phyloP scores from a whole-genome alignment of 768 basidiomycete genomes.

The Russula virescens region DNA sequence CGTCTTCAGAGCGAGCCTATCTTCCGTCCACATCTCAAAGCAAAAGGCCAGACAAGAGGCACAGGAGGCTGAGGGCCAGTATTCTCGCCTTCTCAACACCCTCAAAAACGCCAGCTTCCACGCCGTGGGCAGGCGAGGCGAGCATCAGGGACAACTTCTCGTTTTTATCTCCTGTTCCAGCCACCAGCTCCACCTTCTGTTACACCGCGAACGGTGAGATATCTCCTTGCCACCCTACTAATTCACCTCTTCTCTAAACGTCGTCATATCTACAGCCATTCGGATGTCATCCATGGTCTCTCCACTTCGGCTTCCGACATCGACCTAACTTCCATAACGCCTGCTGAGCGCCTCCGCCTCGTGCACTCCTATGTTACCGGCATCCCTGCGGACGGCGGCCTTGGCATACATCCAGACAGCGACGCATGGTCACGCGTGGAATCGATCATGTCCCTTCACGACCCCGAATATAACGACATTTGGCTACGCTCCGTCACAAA shows the following conservation, averaged over 20 bases:
- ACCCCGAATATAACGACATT: constrained; percentile 68
- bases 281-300: constrained; percentile 72
- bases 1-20: constrained; percentile 51
- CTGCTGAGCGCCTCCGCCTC: constrained; percentile 78
- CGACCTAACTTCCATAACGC: constrained; percentile 45
- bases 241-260: not conserved
- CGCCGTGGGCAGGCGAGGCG: constrained; percentile 73
- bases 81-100: constrained; percentile 53
- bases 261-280: constrained; percentile 41
- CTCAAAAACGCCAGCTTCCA: constrained; percentile 59
- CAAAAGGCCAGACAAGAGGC: constrained; percentile 57
- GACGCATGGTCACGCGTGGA: constrained; percentile 76
- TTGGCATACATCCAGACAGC: constrained; percentile 71
- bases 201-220: constrained; percentile 68
- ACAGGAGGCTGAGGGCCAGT: constrained; percentile 62
- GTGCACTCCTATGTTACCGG: constrained; percentile 68
- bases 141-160: constrained; percentile 65
- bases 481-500: constrained; percentile 77
- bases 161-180: constrained; percentile 70
- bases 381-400: constrained; percentile 67
- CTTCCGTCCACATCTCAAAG: constrained; percentile 46
- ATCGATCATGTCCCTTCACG: constrained; percentile 78
- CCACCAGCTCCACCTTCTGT: constrained; percentile 54
- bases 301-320: constrained; percentile 45
- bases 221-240: not conserved